Conservation (phyloP, 169 alveolate genomes). For the Eimeria acervulina region DNA sequence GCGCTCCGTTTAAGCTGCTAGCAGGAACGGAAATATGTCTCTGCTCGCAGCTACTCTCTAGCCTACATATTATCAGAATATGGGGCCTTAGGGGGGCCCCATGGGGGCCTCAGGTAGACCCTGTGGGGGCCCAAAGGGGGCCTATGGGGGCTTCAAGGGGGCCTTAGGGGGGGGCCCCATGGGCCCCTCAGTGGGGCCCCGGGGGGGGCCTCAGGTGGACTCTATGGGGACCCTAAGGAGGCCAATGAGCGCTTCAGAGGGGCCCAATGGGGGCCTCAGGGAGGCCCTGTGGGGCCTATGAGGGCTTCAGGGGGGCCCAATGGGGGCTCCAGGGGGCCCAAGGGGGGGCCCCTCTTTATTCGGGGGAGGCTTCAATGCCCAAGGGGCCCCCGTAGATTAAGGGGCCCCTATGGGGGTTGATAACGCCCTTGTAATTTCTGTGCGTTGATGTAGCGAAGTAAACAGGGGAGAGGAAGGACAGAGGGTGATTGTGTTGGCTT, state of each 20-base stretch:
- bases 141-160: background rate
- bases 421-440: background rate
- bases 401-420: slow-evolving; percentile 4
- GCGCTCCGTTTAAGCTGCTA: background rate
- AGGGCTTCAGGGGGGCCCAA: background rate
- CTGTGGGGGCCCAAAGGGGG: background rate
- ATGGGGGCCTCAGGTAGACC: background rate
- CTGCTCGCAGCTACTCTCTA: background rate
- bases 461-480: background rate
- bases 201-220: too few species aligned
- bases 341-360: background rate
- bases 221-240: background rate
- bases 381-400: background rate
- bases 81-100: background rate
- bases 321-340: slow-evolving; percentile 7
- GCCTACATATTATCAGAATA: background rate
- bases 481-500: background rate
- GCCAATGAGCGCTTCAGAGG: background rate
- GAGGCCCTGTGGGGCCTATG: background rate
- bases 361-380: background rate
- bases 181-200: too few species aligned
- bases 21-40: background rate
- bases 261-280: slow-evolving; percentile 9
- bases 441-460: background rate
- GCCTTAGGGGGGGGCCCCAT: slow-evolving; percentile 21